Evolutionary conservation across 352 stramenopile genomes (phyloP).

Genomic region (Phytophthora meadii): DNA sequence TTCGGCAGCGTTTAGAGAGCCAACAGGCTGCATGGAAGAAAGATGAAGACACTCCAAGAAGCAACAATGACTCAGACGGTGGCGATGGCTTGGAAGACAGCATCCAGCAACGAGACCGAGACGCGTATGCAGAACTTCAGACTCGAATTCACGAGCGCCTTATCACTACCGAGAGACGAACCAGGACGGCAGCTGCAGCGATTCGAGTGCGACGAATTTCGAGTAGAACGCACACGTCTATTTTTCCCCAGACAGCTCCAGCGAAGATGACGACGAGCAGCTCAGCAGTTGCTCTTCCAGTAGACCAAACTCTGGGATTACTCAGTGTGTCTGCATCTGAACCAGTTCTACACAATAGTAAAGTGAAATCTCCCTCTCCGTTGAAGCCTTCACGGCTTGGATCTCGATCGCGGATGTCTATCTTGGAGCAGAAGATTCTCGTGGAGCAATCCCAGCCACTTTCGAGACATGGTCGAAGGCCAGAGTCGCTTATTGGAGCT

Average conservation of each 20-base stretch:
- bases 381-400: constrained; percentile 15
- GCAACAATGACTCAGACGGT: constrained; percentile 12
- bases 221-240: background rate
- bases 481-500: constrained; percentile 51
- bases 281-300: constrained; percentile 17
- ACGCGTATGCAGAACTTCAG: constrained; percentile 33
- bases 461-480: constrained; percentile 21
- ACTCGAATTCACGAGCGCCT: constrained; percentile 32
- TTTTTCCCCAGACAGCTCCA: constrained; percentile 24
- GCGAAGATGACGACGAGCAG: constrained; percentile 12
- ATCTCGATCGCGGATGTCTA: constrained; percentile 19
- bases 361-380: constrained; percentile 4
- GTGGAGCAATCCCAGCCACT: constrained; percentile 11
- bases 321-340: constrained; percentile 17
- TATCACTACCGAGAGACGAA: constrained; percentile 27
- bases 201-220: constrained; percentile 11
- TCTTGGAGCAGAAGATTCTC: constrained; percentile 28
- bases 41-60: constrained; percentile 6
- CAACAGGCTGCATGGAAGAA: constrained; percentile 29
- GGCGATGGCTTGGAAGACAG: background rate
- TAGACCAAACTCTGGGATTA: background rate
- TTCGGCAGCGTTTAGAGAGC: constrained; percentile 36
- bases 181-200: constrained; percentile 30
- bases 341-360: constrained; percentile 7
- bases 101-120: constrained; percentile 20